Percentiles rank a stretch among this genome's conserved stretches.
phyloP scores from a whole-genome alignment of 768 basidiomycete species.

The Leccinum sublutescens region DNA sequence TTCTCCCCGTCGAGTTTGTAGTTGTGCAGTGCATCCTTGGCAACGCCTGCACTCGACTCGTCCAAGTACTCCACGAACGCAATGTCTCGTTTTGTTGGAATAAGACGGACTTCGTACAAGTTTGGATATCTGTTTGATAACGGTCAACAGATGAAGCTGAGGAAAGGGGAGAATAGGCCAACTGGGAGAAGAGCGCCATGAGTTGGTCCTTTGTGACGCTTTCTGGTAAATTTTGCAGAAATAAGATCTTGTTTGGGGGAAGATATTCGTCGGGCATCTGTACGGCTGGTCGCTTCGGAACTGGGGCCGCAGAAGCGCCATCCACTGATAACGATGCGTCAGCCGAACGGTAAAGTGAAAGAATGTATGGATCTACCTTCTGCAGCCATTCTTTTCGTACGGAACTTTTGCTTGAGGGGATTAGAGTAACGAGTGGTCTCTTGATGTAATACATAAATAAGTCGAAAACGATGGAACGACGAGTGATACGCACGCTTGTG shows the following conservation, averaged over 20 bases:
- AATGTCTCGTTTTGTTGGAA: slow-evolving; percentile 95
- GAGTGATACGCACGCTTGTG: slow-evolving; percentile 72
- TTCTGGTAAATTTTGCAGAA: slow-evolving; percentile 95
- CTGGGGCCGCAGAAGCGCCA: slow-evolving; percentile 61
- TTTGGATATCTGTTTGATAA: slow-evolving; percentile 74
- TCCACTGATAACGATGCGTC: slow-evolving; percentile 49
- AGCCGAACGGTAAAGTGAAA: neutral
- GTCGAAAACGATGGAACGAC: neutral
- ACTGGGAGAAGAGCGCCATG: slow-evolving; percentile 90
- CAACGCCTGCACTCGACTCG: slow-evolving; percentile 86
- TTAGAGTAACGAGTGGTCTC: slow-evolving; percentile 84
- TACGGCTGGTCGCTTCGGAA: slow-evolving; percentile 76
- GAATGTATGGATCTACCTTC: slow-evolving; percentile 51
- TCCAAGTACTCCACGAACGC: slow-evolving; percentile 98
- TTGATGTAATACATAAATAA: slow-evolving; percentile 30
- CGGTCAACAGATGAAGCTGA: neutral
- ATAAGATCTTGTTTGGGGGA: slow-evolving; percentile 98
- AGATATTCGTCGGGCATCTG: slow-evolving; percentile 99
- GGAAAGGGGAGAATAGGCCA: slow-evolving; percentile 29
- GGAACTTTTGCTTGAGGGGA: slow-evolving; percentile 84
- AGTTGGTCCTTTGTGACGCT: slow-evolving; percentile 91
- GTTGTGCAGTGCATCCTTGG: slow-evolving; percentile 96
- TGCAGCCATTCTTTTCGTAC: slow-evolving; percentile 75
- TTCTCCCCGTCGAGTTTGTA: slow-evolving; percentile 96
- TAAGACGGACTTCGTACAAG: slow-evolving; percentile 95